Conservation (phyloP, 345 rosid species). For the Linum usitatissimum region DNA sequence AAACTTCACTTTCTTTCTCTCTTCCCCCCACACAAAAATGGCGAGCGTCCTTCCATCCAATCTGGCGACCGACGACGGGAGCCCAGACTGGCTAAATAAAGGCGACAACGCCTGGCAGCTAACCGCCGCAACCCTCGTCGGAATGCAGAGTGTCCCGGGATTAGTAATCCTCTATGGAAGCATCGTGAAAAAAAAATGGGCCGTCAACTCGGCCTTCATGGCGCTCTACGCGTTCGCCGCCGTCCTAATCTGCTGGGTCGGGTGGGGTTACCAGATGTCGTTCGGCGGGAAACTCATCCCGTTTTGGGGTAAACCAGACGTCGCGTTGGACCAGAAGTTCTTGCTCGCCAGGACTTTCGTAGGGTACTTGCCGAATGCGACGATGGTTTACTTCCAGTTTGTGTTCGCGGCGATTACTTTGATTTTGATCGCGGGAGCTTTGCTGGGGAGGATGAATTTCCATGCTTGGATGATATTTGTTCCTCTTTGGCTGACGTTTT, state of each 20-base stretch:
- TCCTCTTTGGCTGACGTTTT: conserved; percentile 32
- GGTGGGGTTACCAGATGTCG: conserved; percentile 32
- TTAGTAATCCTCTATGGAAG: conserved; percentile 33
- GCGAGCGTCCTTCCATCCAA: background rate
- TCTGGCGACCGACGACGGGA: conserved; percentile 1
- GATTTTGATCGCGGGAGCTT: conserved; percentile 30
- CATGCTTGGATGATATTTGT: conserved; percentile 39
- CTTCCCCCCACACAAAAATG: too few relatives aligned
- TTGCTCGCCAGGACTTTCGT: conserved; percentile 12
- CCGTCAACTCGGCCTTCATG: conserved; percentile 27
- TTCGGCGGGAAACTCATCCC: conserved; percentile 20
- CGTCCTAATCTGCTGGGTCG: conserved; percentile 31
- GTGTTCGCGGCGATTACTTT: conserved; percentile 33
- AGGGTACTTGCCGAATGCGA: conserved; percentile 25
- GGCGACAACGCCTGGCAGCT: conserved; percentile 45
- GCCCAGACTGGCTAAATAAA: conserved; percentile 35
- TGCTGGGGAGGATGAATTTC: conserved; percentile 33
- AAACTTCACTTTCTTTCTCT: too few relatives aligned
- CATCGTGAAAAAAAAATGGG: conserved; percentile 27
- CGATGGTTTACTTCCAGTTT: conserved; percentile 33
- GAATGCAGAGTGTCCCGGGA: conserved; percentile 36
- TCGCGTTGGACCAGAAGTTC: conserved; percentile 20
- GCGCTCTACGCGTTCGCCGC: conserved; percentile 37
- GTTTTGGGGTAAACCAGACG: conserved; percentile 20
- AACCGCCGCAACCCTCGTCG: conserved; percentile 32